Percentiles rank a stretch among this genome's conserved stretches.
phyloP scores from a whole-genome alignment of 768 basidiomycete genomes.

The Boletus pseudopeckii region DNA sequence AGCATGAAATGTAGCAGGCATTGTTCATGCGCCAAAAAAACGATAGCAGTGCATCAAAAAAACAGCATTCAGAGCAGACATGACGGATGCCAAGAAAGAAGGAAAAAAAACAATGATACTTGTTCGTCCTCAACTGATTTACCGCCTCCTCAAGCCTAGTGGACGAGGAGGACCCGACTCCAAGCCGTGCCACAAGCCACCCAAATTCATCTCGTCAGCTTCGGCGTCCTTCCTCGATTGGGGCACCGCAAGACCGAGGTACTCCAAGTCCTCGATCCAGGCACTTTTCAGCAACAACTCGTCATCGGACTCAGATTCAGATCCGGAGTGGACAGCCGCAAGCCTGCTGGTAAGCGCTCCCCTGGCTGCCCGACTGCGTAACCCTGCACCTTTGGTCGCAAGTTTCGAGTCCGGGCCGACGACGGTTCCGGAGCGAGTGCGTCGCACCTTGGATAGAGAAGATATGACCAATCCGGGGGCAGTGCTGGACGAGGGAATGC shows the following conservation, averaged over 20 bases:
- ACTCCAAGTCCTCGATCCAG: slow-evolving; percentile 23
- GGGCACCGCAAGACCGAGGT: slow-evolving; percentile 18
- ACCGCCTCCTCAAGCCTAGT: slow-evolving; percentile 10
- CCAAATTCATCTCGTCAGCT: slow-evolving; percentile 32
- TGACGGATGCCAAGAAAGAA: background rate
- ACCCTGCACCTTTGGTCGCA: slow-evolving; percentile 1
- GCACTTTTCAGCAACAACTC: slow-evolving; percentile 18
- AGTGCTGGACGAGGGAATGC: slow-evolving; percentile 2
- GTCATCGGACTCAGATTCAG: slow-evolving; percentile 24
- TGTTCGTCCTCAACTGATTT: background rate
- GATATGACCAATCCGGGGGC: background rate
- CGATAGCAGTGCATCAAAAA: slow-evolving; percentile 3
- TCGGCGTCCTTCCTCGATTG: background rate
- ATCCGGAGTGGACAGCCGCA: background rate
- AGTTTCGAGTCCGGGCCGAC: slow-evolving; percentile 31
- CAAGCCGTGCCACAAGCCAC: slow-evolving; percentile 8
- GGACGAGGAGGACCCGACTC: slow-evolving; percentile 7
- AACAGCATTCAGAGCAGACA: background rate
- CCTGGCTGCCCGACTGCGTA: background rate
- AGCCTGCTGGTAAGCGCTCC: background rate
- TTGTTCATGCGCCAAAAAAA: slow-evolving; percentile 6
- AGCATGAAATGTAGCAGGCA: background rate
- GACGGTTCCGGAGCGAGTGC: slow-evolving; percentile 51
- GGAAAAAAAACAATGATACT: background rate
- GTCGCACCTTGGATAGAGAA: slow-evolving; percentile 25